phyloP scores from a whole-genome alignment of 805 yeast genomes.

The Candida wancherniae region DNA sequence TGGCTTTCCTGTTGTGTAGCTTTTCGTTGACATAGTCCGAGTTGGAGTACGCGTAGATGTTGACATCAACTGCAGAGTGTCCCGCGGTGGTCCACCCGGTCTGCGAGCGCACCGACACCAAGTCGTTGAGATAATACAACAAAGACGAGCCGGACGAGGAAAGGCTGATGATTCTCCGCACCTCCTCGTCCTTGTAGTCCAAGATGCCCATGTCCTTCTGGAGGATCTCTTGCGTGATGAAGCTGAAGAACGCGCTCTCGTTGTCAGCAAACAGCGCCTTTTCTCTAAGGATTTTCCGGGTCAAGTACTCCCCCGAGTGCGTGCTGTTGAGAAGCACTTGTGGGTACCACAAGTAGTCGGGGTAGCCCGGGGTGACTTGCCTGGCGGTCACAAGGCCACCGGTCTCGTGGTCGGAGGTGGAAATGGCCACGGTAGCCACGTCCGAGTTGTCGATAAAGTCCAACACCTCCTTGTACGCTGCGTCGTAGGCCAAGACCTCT shows the following conservation, averaged over 20 bases:
- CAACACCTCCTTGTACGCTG: slow-evolving; percentile 69
- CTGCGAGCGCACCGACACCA: slow-evolving; percentile 78
- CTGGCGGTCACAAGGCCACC: slow-evolving; percentile 90
- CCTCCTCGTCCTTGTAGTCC: slow-evolving; percentile 53
- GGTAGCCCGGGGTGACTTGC: slow-evolving; percentile 61
- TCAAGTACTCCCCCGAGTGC: slow-evolving; percentile 73
- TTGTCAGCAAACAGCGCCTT: slow-evolving; percentile 36
- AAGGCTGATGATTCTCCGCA: slow-evolving; percentile 18
- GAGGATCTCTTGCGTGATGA: slow-evolving; percentile 48
- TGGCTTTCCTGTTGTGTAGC: slow-evolving; percentile 23
- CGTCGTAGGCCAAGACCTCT: slow-evolving; percentile 84
- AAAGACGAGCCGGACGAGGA: slow-evolving; percentile 31
- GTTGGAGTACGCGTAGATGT: slow-evolving; percentile 77
- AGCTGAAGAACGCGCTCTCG: slow-evolving; percentile 6
- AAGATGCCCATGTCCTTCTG: slow-evolving; percentile 62
- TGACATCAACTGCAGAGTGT: slow-evolving; percentile 93
- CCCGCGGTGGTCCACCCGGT: slow-evolving; percentile 98
- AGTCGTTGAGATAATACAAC: slow-evolving; percentile 54
- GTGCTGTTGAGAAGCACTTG: slow-evolving; percentile 63
- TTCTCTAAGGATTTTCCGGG: slow-evolving; percentile 38
- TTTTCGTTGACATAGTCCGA: slow-evolving; percentile 39
- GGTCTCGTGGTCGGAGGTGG: slow-evolving; percentile 93
- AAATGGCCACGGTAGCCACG: slow-evolving; percentile 70
- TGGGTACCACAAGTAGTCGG: slow-evolving; percentile 88
- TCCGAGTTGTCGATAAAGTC: slow-evolving; percentile 65